Conservation (phyloP, 192 early-diverging fungal species). For the Coemansia umbellata region DNA sequence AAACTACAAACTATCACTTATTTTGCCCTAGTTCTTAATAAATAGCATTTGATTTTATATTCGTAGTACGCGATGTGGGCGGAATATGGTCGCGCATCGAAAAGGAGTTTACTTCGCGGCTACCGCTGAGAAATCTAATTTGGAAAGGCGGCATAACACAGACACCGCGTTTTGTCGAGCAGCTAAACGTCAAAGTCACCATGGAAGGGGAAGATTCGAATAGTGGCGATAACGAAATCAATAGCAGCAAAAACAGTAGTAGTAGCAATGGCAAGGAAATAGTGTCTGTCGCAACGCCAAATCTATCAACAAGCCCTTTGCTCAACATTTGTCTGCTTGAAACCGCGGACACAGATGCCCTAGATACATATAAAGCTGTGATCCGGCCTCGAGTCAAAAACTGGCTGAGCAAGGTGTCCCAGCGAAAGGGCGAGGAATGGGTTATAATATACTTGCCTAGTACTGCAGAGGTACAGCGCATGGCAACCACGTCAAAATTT, state of each 20-base stretch:
- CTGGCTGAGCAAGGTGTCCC: conserved; percentile 25
- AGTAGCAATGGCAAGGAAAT: neutral
- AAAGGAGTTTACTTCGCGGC: conserved; percentile 60
- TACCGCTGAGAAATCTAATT: conserved; percentile 75
- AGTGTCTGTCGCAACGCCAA: neutral
- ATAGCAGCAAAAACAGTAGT: neutral
- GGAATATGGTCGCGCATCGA: conserved; percentile 59
- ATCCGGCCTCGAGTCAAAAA: conserved; percentile 35
- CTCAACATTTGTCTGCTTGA: conserved; percentile 31
- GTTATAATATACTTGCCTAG: conserved; percentile 73
- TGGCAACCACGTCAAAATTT: conserved; percentile 41
- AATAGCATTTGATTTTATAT: too few species aligned
- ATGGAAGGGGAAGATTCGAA: conserved; percentile 15
- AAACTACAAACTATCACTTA: too few species aligned
- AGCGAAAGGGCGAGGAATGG: conserved; percentile 70
- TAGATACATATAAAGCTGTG: conserved; percentile 40
- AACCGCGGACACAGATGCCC: conserved; percentile 15
- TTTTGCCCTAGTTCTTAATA: too few species aligned
- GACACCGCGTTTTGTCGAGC: conserved; percentile 57
- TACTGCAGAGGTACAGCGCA: conserved; percentile 51
- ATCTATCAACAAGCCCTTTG: conserved; percentile 7
- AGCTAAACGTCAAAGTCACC: conserved; percentile 56
- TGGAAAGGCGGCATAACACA: conserved; percentile 73
- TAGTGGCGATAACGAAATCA: neutral
- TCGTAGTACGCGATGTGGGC: conserved; percentile 19